These are phyloP conservation scores for Hanseniaspora pseudoguilliermondii DNA, from an alignment of 805 yeast genomes.

Conservation along the genomic window DNA sequence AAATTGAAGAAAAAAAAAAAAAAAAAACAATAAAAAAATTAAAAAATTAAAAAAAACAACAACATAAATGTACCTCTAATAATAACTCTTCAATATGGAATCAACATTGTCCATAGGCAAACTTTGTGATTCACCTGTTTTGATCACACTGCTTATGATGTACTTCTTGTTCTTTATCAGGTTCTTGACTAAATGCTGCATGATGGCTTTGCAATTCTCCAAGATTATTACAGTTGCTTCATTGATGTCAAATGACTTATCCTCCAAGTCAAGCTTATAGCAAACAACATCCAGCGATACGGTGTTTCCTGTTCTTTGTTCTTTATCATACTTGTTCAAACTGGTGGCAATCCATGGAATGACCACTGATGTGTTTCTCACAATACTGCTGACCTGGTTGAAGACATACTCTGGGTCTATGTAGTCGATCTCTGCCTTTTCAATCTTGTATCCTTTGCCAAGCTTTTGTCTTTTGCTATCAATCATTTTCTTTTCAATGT, in stretches of 20 bases:
- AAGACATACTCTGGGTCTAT: constrained; percentile 48
- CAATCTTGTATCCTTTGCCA: constrained; percentile 9
- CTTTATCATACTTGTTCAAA: constrained; percentile 12
- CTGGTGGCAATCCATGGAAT: constrained; percentile 26
- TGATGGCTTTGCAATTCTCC: constrained; percentile 23
- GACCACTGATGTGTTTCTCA: constrained; percentile 48
- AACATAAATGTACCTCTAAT: too few species aligned
- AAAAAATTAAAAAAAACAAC: background rate
- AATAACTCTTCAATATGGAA: constrained; percentile 1
- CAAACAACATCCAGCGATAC: constrained; percentile 23
- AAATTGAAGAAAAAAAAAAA: background rate
- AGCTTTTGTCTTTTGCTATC: constrained; percentile 9
- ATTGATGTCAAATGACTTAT: constrained; percentile 23
- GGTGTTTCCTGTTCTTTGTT: constrained; percentile 19
- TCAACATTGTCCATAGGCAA: constrained; percentile 11
- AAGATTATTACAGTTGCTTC: constrained; percentile 55
- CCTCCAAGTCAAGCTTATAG: constrained; percentile 41
- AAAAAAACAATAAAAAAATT: background rate
- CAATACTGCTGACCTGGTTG: constrained; percentile 52
- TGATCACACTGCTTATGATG: background rate
- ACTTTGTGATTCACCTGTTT: constrained; percentile 14
- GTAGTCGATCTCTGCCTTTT: constrained; percentile 32
- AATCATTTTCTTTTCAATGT: background rate
- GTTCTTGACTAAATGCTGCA: constrained; percentile 1
- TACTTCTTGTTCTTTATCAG: constrained; percentile 11